Evolutionary conservation across 83 land plant genomes (phyloP).

Genomic region (Isoetes engelmannii): DNA sequence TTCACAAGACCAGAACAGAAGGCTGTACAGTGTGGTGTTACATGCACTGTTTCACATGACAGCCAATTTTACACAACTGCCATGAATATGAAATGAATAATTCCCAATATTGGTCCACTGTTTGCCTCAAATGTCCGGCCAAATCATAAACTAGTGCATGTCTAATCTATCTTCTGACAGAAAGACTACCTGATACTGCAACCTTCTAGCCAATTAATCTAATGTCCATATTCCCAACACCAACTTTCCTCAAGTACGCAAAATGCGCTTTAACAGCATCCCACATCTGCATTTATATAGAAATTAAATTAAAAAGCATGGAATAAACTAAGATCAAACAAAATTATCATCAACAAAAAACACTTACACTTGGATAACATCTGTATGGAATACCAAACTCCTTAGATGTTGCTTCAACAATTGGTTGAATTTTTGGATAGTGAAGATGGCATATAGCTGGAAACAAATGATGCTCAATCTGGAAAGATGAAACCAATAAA

Average conservation of each 20-base stretch:
- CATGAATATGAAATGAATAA: no score
- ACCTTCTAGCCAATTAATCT: conserved; percentile 22
- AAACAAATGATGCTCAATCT: conserved; percentile 50
- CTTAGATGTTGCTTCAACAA: conserved; percentile 38
- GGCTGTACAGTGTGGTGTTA: no score
- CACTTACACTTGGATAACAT: conserved; percentile 35
- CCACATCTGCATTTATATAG: conserved; percentile 18
- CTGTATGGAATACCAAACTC: conserved; percentile 38
- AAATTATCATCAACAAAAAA: background rate
- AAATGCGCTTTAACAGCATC: conserved; percentile 29
- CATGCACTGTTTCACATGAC: no score
- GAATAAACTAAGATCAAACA: background rate
- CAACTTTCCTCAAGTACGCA: conserved; percentile 22
- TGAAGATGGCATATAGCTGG: conserved; percentile 43
- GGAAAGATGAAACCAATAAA: conserved; percentile 1
- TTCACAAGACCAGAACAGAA: no score
- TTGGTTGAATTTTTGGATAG: conserved; percentile 46
- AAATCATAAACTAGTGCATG: no score
- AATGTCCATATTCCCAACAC: conserved; percentile 14
- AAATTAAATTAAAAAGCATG: background rate
- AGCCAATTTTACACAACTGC: no score
- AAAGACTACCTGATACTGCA: no score
- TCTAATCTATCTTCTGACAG: no score
- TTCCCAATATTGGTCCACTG: no score
- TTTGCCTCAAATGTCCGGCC: no score